These are phyloP conservation scores for Zygotorulaspora florentina DNA, from an alignment of 805 yeast genomes.

Conservation along the genomic window DNA sequence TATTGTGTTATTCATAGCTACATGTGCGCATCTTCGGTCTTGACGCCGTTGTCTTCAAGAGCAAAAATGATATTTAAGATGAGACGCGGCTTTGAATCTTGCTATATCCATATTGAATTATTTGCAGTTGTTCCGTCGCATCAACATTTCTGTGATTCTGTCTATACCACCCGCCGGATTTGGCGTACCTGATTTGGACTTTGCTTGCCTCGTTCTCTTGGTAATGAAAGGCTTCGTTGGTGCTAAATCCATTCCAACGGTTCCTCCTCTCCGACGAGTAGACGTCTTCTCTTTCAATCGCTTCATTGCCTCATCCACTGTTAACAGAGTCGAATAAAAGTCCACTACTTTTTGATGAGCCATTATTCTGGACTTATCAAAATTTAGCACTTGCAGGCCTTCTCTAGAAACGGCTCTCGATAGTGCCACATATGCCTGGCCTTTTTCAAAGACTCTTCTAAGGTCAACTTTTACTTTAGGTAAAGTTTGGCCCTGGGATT, in stretches of 20 bases:
- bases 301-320: conserved; percentile 30
- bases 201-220: conserved; percentile 9
- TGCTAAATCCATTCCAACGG: conserved; percentile 6
- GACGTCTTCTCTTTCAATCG: conserved; percentile 1
- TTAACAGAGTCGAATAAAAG: conserved; percentile 54
- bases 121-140: conserved; percentile 6
- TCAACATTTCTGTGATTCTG: conserved; percentile 16
- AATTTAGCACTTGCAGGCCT: conserved; percentile 78
- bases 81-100: not conserved
- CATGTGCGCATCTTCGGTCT: not conserved
- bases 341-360: conserved; percentile 67
- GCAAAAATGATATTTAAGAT: too few species aligned
- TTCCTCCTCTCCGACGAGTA: conserved; percentile 2
- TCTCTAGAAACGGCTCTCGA: conserved; percentile 82
- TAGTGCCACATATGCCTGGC: conserved; percentile 94
- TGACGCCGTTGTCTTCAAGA: not conserved
- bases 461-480: conserved; percentile 75
- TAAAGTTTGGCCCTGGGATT: conserved; percentile 91
- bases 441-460: conserved; percentile 72
- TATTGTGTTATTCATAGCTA: not conserved
- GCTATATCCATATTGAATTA: not conserved
- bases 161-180: conserved; percentile 4
- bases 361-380: conserved; percentile 56
- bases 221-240: conserved; percentile 1
- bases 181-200: conserved; percentile 9